Conservation (phyloP, 192 early-diverging fungal species). For the Backusella macrospora region DNA sequence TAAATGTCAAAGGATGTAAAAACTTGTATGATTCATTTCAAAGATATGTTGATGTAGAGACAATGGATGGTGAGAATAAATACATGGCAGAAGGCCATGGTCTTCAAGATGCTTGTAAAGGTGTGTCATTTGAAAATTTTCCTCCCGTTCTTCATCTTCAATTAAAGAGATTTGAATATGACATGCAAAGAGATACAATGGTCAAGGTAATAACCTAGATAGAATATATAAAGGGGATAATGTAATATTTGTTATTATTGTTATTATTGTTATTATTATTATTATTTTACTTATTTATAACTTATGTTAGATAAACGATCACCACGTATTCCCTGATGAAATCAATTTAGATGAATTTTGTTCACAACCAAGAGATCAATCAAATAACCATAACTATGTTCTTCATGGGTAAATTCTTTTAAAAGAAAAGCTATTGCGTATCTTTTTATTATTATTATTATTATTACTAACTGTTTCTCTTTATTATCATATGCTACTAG, state of each 20-base stretch:
- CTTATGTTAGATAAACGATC: conserved; percentile 81
- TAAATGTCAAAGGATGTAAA: conserved; percentile 94
- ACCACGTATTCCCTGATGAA: conserved; percentile 50
- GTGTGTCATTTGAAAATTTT: conserved; percentile 89
- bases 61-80: conserved; percentile 94
- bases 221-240: no score
- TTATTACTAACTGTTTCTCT: background rate
- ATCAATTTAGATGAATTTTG: conserved; percentile 22
- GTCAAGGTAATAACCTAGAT: no score
- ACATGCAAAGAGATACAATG: conserved; percentile 84
- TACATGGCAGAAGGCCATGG: conserved; percentile 92
- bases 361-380: conserved; percentile 11
- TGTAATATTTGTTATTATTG: no score
- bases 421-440: background rate
- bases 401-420: conserved; percentile 17
- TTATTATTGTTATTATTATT: no score
- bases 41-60: conserved; percentile 88
- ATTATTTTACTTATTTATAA: background rate
- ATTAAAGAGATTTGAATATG: conserved; percentile 97
- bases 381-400: conserved; percentile 1
- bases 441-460: background rate
- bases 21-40: conserved; percentile 86
- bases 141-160: conserved; percentile 96
- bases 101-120: conserved; percentile 92
- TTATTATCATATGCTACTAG: conserved; percentile 37